Conservation (phyloP, 2,329 filamentous ascomycete species). For the Talaromyces sp. region DNA sequence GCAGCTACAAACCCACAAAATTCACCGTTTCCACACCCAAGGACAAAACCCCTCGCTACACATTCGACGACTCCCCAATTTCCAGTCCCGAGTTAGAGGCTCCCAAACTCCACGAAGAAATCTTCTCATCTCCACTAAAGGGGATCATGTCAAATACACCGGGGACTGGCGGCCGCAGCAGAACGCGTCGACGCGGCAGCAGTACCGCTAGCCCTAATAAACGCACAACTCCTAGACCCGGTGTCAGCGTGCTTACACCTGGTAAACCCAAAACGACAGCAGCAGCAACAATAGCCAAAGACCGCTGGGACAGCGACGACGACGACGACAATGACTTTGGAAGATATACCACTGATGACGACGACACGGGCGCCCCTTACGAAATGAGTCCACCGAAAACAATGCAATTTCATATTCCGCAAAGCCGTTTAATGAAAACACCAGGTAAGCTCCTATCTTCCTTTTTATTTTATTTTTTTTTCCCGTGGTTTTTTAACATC, state of each 20-base stretch:
- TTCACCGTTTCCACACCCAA: slow-evolving; percentile 28
- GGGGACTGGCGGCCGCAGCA: slow-evolving; percentile 50
- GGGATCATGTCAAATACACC: slow-evolving; percentile 8
- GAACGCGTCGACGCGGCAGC: slow-evolving; percentile 27
- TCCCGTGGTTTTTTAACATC: neutral
- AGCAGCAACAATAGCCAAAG: slow-evolving; percentile 30
- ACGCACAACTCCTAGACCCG: slow-evolving; percentile 60
- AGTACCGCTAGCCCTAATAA: neutral
- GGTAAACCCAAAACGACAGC: slow-evolving; percentile 27
- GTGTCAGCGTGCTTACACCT: slow-evolving; percentile 81
- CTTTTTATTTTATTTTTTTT: neutral
- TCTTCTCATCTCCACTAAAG: slow-evolving; percentile 71
- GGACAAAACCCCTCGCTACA: slow-evolving; percentile 22
- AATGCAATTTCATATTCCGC: slow-evolving; percentile 50
- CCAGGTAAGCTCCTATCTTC: slow-evolving; percentile 31
- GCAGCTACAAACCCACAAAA: slow-evolving; percentile 23
- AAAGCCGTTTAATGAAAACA: slow-evolving; percentile 46
- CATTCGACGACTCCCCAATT: slow-evolving; percentile 49
- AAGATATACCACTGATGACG: slow-evolving; percentile 52
- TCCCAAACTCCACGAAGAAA: slow-evolving; percentile 77
- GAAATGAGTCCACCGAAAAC: slow-evolving; percentile 85
- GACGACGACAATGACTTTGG: slow-evolving; percentile 52
- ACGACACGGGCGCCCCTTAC: slow-evolving; percentile 50
- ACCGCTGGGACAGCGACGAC: slow-evolving; percentile 69
- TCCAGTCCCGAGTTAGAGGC: slow-evolving; percentile 75